phyloP scores from a whole-genome alignment of 2,329 filamentous ascomycete species.

The Sporothrix mexicana region DNA sequence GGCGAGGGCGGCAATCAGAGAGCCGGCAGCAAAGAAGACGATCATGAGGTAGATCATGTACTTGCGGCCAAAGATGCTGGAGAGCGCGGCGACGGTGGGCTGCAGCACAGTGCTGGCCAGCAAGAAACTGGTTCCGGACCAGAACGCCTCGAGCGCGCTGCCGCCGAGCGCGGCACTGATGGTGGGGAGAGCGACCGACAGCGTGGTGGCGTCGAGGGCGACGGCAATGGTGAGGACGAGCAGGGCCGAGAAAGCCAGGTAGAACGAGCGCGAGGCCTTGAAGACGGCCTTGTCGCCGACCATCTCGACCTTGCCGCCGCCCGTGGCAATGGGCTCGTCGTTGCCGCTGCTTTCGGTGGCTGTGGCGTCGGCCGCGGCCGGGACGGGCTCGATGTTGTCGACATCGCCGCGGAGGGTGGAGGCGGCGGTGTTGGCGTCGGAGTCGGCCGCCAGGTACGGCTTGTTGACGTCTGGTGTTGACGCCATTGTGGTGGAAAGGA shows the following conservation, averaged over 20 bases:
- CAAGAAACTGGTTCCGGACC: constrained; percentile 73
- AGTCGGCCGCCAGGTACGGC: constrained; percentile 13
- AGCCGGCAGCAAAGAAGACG: constrained; percentile 39
- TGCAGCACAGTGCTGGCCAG: constrained; percentile 67
- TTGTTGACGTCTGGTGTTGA: constrained; percentile 22
- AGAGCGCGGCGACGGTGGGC: constrained; percentile 49
- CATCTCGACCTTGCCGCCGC: constrained; percentile 37
- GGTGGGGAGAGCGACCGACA: constrained; percentile 63
- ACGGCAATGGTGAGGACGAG: constrained; percentile 64
- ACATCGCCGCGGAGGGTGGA: constrained; percentile 2
- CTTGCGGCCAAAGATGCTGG: constrained; percentile 38
- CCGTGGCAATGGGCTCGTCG: constrained; percentile 14
- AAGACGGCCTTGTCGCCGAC: constrained; percentile 40
- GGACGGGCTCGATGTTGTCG: constrained; percentile 9
- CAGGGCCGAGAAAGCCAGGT: constrained; percentile 58
- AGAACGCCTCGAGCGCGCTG: constrained; percentile 68
- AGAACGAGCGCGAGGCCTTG: constrained; percentile 48
- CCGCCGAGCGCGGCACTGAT: constrained; percentile 59
- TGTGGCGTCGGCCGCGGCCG: neutral
- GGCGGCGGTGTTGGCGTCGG: constrained; percentile 28
- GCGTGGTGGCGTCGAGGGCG: constrained; percentile 68
- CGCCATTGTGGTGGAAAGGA: constrained; percentile 8
- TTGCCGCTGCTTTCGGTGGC: constrained; percentile 23
- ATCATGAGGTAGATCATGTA: constrained; percentile 38
- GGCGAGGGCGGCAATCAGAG: constrained; percentile 44